Evolutionary conservation across 1,284 basidiomycete genomes (phyloP).

Genomic region (Sphagnurus paluster): DNA sequence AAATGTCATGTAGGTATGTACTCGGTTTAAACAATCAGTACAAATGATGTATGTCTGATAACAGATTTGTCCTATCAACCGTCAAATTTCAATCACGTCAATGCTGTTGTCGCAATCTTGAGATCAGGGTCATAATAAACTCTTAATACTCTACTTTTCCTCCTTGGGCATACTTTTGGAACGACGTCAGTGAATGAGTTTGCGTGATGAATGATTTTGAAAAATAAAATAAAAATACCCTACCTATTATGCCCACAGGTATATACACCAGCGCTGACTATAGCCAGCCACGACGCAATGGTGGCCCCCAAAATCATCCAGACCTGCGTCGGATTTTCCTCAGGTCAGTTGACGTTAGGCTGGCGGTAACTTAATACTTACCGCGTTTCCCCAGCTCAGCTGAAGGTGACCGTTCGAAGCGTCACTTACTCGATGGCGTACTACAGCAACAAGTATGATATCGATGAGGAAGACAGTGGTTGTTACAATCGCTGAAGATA

Average conservation of each 20-base stretch:
- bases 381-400: conserved; percentile 48
- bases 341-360: conserved; percentile 5
- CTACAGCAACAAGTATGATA: conserved; percentile 48
- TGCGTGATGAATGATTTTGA: not conserved
- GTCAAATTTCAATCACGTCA: too few species aligned
- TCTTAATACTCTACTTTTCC: conserved; percentile 12
- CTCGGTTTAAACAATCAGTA: too few species aligned
- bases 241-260: conserved; percentile 25
- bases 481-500: conserved; percentile 41
- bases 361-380: conserved; percentile 30
- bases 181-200: not conserved
- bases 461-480: conserved; percentile 44
- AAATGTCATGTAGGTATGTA: conserved; percentile 5
- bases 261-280: conserved; percentile 40
- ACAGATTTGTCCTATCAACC: too few species aligned
- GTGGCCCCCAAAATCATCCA: conserved; percentile 55
- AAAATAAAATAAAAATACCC: too few species aligned
- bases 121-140: conserved; percentile 1
- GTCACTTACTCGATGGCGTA: conserved; percentile 41
- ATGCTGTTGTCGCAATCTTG: not conserved
- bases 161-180: not conserved
- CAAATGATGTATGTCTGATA: too few species aligned
- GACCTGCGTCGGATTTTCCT: conserved; percentile 31
- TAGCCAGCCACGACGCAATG: conserved; percentile 47
- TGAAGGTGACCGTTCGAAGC: conserved; percentile 40